phyloP scores from a whole-genome alignment of 495 filamentous ascomycete species.

The Neurospora sp. region DNA sequence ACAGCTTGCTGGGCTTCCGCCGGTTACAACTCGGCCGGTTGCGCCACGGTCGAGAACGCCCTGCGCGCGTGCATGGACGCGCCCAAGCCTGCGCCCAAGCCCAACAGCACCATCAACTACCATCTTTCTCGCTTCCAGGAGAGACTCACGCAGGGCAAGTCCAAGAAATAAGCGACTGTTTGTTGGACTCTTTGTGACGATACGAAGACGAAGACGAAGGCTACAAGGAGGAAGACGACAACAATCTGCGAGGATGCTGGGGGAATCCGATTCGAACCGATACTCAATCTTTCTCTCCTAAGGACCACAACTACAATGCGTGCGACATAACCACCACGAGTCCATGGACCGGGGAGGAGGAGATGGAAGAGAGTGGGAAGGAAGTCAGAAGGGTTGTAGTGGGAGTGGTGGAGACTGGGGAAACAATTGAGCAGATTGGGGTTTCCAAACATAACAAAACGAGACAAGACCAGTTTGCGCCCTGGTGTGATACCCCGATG shows the following conservation, averaged over 20 bases:
- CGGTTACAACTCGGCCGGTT: slow-evolving; percentile 63
- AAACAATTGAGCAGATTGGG: neutral
- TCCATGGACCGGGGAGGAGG: too few species aligned
- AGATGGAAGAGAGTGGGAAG: neutral
- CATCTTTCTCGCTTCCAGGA: slow-evolving; percentile 81
- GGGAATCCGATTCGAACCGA: too few species aligned
- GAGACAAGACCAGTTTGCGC: neutral
- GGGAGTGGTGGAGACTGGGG: neutral
- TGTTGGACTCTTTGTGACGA: neutral
- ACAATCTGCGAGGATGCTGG: too few species aligned
- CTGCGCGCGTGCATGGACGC: slow-evolving; percentile 91
- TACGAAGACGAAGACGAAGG: neutral
- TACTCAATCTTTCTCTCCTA: too few species aligned
- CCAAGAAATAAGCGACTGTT: slow-evolving; percentile 48
- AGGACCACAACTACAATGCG: neutral
- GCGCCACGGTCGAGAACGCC: slow-evolving; percentile 68
- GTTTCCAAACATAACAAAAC: neutral
- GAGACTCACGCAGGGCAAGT: slow-evolving; percentile 52
- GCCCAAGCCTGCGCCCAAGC: slow-evolving; percentile 53
- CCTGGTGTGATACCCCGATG: neutral
- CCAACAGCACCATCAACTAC: slow-evolving; percentile 89
- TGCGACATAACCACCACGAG: too few species aligned
- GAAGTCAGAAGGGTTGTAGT: neutral
- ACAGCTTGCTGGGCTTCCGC: slow-evolving; percentile 92
- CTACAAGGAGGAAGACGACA: neutral